These are phyloP conservation scores for Amylocystis lapponica DNA, from an alignment of 768 basidiomycete species.

Conservation along the genomic window DNA sequence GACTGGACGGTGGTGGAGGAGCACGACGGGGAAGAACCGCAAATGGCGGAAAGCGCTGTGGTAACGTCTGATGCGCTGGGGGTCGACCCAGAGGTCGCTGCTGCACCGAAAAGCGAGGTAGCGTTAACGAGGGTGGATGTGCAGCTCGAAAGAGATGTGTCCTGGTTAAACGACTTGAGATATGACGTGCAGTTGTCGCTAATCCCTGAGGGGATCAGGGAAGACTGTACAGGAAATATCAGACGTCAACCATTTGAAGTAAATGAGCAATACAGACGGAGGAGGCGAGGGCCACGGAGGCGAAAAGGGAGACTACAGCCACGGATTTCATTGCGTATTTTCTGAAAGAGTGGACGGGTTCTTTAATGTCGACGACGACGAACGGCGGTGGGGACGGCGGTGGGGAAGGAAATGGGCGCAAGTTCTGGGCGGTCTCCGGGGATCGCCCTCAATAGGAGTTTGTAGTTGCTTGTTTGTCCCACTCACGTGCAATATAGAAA, in stretches of 20 bases:
- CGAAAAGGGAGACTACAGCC: conserved; percentile 44
- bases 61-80: conserved; percentile 36
- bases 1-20: conserved; percentile 50
- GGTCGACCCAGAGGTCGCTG: conserved; percentile 32
- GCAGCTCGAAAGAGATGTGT: conserved; percentile 55
- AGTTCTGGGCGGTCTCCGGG: not conserved
- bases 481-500: too few species aligned
- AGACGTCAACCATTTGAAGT: not conserved
- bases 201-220: conserved; percentile 67
- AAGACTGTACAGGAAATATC: conserved; percentile 28
- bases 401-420: not conserved
- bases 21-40: conserved; percentile 47
- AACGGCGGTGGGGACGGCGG: conserved; percentile 15
- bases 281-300: conserved; percentile 44
- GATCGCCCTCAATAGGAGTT: too few species aligned
- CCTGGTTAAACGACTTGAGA: conserved; percentile 56
- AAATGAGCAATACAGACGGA: conserved; percentile 18
- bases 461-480: too few species aligned
- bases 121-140: conserved; percentile 54
- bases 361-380: conserved; percentile 32
- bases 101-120: conserved; percentile 48
- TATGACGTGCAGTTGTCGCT: conserved; percentile 49
- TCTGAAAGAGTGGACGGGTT: conserved; percentile 33
- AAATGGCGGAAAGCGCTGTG: conserved; percentile 50
- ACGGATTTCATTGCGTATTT: conserved; percentile 45